These are phyloP conservation scores for Stevia rebaudiana DNA, from an alignment of 140 eudicot genomes.

Conservation along the genomic window DNA sequence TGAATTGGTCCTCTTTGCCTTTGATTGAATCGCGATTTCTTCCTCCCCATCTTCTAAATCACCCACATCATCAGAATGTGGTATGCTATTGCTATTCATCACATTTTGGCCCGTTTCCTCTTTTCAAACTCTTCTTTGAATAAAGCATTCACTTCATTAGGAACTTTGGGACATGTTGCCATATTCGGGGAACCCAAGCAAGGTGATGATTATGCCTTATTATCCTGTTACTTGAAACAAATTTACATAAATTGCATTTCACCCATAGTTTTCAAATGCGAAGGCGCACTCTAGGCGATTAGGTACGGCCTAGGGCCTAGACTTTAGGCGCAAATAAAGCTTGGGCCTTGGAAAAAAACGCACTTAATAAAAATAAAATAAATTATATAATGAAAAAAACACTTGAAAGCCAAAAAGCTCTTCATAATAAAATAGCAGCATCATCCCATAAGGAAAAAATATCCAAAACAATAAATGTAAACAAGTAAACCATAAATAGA, in stretches of 20 bases:
- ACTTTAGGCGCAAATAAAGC: no score
- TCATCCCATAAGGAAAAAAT: no score
- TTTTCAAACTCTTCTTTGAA: background rate
- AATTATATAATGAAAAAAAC: no score
- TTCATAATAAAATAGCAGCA: no score
- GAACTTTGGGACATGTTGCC: background rate
- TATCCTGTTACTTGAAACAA: background rate
- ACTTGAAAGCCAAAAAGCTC: no score
- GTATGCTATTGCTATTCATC: background rate
- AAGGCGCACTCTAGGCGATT: no score
- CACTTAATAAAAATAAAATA: no score
- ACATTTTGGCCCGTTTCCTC: background rate
- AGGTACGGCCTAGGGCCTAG: no score
- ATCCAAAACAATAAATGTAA: no score
- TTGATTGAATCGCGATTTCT: background rate
- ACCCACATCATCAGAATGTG: background rate
- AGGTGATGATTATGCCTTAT: conserved; percentile 3
- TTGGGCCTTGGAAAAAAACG: no score
- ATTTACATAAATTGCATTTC: background rate
- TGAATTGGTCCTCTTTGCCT: background rate
- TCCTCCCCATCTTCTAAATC: background rate
- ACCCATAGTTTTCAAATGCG: no score
- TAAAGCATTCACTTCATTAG: background rate
- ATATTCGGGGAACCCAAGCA: background rate
- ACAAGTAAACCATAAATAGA: no score